phyloP scores from a whole-genome alignment of 2,329 filamentous ascomycete genomes.

The Penicillium rolfsii region DNA sequence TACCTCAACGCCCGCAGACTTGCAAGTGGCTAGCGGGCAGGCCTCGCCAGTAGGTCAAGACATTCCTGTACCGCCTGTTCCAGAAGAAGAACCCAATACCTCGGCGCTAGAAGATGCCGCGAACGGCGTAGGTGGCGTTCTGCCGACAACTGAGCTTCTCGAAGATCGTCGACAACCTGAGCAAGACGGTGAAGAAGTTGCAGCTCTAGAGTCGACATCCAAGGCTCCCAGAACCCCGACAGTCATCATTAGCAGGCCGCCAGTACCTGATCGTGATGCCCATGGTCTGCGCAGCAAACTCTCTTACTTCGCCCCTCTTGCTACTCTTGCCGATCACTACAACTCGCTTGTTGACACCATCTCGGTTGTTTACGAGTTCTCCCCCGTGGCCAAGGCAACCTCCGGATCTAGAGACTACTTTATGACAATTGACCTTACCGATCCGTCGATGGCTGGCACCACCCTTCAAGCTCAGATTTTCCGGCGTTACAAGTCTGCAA shows the following conservation, averaged over 20 bases:
- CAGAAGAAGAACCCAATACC: background rate
- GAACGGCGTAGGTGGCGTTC: background rate
- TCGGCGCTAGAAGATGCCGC: background rate
- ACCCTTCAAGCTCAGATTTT: constrained; percentile 48
- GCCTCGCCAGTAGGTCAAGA: background rate
- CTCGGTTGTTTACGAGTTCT: constrained; percentile 43
- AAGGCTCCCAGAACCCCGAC: background rate
- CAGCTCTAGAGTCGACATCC: background rate
- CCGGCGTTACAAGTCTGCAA: constrained; percentile 42
- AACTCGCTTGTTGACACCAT: constrained; percentile 47
- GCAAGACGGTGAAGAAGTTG: background rate
- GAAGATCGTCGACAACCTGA: background rate
- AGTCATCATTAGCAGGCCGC: constrained; percentile 9
- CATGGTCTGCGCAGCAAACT: constrained; percentile 46
- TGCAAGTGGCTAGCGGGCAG: background rate
- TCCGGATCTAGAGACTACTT: constrained; percentile 47
- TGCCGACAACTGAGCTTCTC: background rate
- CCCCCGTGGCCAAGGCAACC: constrained; percentile 37
- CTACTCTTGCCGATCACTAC: constrained; percentile 48
- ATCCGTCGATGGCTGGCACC: constrained; percentile 48
- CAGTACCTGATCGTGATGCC: constrained; percentile 31
- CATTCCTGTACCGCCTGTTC: background rate
- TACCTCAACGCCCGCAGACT: background rate
- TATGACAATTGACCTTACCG: constrained; percentile 48
- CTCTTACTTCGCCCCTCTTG: constrained; percentile 50